Evolutionary conservation across 805 yeast species (phyloP).

Genomic region (Candida yuanshanica): DNA sequence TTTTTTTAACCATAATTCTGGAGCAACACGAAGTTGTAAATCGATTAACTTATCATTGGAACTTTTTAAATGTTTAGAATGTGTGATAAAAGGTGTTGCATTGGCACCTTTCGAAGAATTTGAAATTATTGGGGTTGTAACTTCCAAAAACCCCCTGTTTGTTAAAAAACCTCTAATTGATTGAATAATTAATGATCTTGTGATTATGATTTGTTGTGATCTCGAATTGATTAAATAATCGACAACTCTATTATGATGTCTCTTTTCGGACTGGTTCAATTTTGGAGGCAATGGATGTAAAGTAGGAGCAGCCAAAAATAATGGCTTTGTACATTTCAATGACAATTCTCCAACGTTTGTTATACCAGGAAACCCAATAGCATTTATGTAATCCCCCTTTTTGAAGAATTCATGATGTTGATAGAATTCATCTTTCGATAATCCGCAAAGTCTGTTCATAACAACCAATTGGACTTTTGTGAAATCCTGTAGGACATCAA

Average conservation of each 20-base stretch:
- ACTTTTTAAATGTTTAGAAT: constrained; percentile 28
- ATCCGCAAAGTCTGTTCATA: constrained; percentile 41
- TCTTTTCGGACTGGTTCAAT: constrained; percentile 46
- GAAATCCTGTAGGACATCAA: constrained; percentile 63
- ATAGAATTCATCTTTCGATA: constrained; percentile 38
- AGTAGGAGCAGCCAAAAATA: constrained; percentile 59
- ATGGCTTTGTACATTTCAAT: constrained; percentile 45
- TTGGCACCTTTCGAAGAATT: constrained; percentile 80
- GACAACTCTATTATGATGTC: constrained; percentile 64
- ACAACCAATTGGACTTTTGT: constrained; percentile 56
- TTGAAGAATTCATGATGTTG: constrained; percentile 36
- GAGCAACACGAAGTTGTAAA: constrained; percentile 79
- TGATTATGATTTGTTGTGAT: constrained; percentile 40
- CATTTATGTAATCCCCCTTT: constrained; percentile 67
- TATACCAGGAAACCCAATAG: constrained; percentile 64
- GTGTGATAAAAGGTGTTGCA: constrained; percentile 80
- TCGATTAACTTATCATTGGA: constrained; percentile 21
- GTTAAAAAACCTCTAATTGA: constrained; percentile 54
- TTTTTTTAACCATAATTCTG: constrained; percentile 89
- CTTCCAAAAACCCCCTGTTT: constrained; percentile 60
- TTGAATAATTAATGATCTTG: constrained; percentile 51
- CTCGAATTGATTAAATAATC: constrained; percentile 60
- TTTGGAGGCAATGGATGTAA: constrained; percentile 65
- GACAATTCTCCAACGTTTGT: constrained; percentile 80
- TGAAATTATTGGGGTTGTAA: constrained; percentile 82